Evolutionary conservation across 169 alveolate species (phyloP), one percentile per base, ranked within the genome.

Genomic region (Cryptosporidium canis): DNA sequence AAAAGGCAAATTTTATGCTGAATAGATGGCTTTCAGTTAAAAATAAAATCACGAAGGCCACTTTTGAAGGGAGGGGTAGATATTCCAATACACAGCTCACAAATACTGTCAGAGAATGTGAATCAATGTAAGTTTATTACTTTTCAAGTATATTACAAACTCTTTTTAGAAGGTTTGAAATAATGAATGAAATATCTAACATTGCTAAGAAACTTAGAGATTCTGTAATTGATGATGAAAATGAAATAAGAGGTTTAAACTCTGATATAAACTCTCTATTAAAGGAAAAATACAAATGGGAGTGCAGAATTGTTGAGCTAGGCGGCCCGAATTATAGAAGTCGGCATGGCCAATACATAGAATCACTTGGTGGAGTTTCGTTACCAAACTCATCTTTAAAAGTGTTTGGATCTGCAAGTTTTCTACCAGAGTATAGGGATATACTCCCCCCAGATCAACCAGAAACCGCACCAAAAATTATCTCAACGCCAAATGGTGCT

Each of bases 261-360:
- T 97, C 95, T 90, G 97, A 96, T 58, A 96, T 96, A 1, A 96
- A 96, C 90, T 83, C 92, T 51, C 92, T 95, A 48, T 67, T 96
- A 9, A 93, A 96, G 85, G 98, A 95, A 85, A 96, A 95, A 82
- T 70, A 83, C 14, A 63, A 83, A 24, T 96, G 98, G 98, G 99
- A 96, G 77, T 95, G 92, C 45, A 92, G 97, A 82, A 96, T 96
- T 44, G 91, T 93, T 66, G 95, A 95, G 71, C 92, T 96, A 63
- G 96, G 97, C 12, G 97, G 96, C 0, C 95, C 96, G 12, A 96
- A 94, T 87, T 94, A 92, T 92, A 92, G 92, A 85, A 83, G 66
- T 29, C 56, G 67, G 58, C 61, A 53, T 37, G 24, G 45, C 66
- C 87, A 77, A 24, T 77, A 77, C 37, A 77, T 77, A 8, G 87